Base-by-base conservation (phyloP, 768 basidiomycete species). In the Multifurca ochricompacta region DNA sequence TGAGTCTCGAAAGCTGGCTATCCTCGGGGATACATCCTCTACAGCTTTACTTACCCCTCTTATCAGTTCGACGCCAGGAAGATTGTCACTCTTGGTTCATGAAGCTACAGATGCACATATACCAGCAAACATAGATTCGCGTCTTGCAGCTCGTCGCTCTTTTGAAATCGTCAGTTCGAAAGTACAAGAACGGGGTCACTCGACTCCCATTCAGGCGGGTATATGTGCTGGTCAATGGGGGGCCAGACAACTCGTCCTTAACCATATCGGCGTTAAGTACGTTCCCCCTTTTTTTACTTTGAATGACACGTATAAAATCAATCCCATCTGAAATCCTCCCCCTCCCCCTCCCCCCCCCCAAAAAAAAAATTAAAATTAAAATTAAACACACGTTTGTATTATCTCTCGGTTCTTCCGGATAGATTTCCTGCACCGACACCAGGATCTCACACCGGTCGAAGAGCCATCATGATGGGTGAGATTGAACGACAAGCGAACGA, bases 91-190 rank as follows among this genome's bases (percentile, higher is more conserved):
- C n/a, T 74, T 92, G 18, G 73, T 92, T n/a, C 91, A 93, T 66
- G 91, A 93, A 68, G 81, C 84, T 1, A 91, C 87, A 2, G 89
- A 92, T 63, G 81, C 84, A 0, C 77, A 75, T 59, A 79, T 93
- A 34, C 82, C 85, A 0, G 64, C 55, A 2, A 62, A 72, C 44
- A 74, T 85, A 51, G 82, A 83, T 65, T 68, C 72, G 69, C 31
- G 69, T 77, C 28, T 74, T 65, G 49, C 73, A 76, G 49, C 71
- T 71, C 25, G 69, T 66, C 2, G 69, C 70, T 45, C 71, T 68
- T 46, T 61, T 60, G 6, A 68, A 50, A 70, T 81, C 32, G 56
- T 67, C 58, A 66, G 74, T 58, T 28, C 67, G 71, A 23, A 54
- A 62, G 3, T 58, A 44, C 53, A 83, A 77, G 71, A 72, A 25